These are phyloP conservation scores for Podosphaera xanthii DNA, from an alignment of 2,329 filamentous ascomycete genomes.

Conservation along the genomic window DNA sequence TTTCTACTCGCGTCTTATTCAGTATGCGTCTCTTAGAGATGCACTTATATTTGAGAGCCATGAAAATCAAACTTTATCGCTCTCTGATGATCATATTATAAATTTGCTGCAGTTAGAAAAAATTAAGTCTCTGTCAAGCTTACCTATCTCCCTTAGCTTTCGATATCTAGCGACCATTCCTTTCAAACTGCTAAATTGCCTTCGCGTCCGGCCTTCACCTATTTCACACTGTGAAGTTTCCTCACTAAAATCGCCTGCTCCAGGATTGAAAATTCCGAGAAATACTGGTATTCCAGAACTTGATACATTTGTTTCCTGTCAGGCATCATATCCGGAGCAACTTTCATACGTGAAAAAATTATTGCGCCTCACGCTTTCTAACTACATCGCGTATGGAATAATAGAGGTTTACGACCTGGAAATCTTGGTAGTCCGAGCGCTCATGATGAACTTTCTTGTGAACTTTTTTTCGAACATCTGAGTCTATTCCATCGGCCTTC, in stretches of 20 bases:
- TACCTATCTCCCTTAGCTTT: too few relatives aligned
- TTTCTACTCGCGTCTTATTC: conserved; percentile 44
- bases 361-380: conserved; percentile 6
- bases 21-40: conserved; percentile 22
- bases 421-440: neutral
- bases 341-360: conserved; percentile 4
- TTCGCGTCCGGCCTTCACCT: neutral
- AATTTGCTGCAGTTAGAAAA: too few relatives aligned
- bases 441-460: too few relatives aligned
- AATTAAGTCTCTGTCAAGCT: too few relatives aligned
- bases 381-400: conserved; percentile 7
- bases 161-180: neutral
- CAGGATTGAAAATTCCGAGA: too few relatives aligned
- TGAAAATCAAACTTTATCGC: neutral
- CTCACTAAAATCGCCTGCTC: neutral
- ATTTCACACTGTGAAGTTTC: neutral
- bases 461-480: too few relatives aligned
- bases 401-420: conserved; percentile 4
- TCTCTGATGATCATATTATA: too few relatives aligned
- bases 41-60: neutral
- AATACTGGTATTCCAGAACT: neutral
- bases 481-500: neutral
- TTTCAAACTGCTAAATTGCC: neutral
- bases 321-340: too few relatives aligned
- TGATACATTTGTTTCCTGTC: neutral